These are phyloP conservation scores for Atalantia buxifolia DNA, from an alignment of 345 rosid genomes.

Conservation along the genomic window DNA sequence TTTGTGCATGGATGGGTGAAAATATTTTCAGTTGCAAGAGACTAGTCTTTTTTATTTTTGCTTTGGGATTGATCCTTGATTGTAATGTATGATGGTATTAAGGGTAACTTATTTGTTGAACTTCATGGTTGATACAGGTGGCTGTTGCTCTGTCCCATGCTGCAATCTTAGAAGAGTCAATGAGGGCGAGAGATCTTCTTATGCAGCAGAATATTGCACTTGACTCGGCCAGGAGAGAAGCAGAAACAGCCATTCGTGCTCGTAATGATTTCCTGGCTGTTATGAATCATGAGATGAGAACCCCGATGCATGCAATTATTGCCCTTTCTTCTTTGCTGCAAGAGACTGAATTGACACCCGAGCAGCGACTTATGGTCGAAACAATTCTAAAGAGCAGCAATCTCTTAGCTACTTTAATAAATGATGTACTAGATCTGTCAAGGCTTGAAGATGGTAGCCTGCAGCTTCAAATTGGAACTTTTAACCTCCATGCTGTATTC, in stretches of 20 bases:
- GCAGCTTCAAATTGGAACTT: conserved; percentile 72
- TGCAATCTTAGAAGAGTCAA: conserved; percentile 95
- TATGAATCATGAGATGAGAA: conserved; percentile 99
- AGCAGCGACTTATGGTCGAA: conserved; percentile 96
- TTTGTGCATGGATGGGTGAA: neutral
- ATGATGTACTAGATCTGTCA: conserved; percentile 96
- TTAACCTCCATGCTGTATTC: conserved; percentile 68
- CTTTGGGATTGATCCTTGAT: neutral
- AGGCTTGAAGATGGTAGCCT: conserved; percentile 99
- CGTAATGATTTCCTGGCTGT: conserved; percentile 98
- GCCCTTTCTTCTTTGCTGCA: conserved; percentile 97
- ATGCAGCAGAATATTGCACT: conserved; percentile 96
- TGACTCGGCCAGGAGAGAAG: conserved; percentile 89
- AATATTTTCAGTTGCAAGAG: neutral
- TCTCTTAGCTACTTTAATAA: conserved; percentile 82
- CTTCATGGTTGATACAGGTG: conserved; percentile 49
- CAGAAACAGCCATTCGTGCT: conserved; percentile 94
- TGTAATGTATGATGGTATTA: neutral
- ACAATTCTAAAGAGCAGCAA: conserved; percentile 92
- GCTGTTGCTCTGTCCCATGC: conserved; percentile 99
- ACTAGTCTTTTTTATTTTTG: neutral
- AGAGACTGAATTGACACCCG: conserved; percentile 92
- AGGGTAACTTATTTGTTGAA: conserved; percentile 5
- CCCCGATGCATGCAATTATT: conserved; percentile 96
- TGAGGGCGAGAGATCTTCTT: conserved; percentile 97